Conservation (phyloP, 331 rosid species). For the Rosa hybrid region DNA sequence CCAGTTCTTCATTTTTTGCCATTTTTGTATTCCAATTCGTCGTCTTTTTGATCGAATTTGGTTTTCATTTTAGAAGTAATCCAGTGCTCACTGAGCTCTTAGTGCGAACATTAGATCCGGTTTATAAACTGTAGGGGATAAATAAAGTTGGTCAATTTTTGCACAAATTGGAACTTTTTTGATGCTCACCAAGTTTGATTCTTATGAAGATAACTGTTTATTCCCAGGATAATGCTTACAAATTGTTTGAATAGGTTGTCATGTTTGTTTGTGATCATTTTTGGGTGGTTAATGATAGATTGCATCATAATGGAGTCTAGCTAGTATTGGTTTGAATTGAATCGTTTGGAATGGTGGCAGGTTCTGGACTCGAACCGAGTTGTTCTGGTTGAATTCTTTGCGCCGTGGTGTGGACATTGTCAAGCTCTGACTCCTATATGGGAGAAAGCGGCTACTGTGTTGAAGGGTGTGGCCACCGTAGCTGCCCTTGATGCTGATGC, state of each 20-base stretch:
- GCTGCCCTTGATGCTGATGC: slow-evolving; percentile 98
- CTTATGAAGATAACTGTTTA: background rate
- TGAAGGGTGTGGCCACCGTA: slow-evolving; percentile 90
- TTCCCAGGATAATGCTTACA: background rate
- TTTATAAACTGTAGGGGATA: background rate
- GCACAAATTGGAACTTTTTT: background rate
- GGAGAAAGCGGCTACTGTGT: slow-evolving; percentile 90
- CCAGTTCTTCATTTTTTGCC: background rate
- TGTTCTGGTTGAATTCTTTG: slow-evolving; percentile 94
- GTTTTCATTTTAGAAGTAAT: background rate
- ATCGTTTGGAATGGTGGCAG: slow-evolving; percentile 38
- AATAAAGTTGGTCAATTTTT: background rate
- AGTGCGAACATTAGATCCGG: slow-evolving; percentile 1
- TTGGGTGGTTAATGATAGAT: background rate
- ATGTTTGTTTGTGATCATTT: background rate
- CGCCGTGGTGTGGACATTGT: slow-evolving; percentile 99
- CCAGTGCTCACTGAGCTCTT: background rate
- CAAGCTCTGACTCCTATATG: slow-evolving; percentile 86
- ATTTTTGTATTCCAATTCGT: background rate
- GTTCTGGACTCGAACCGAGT: slow-evolving; percentile 90
- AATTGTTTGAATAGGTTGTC: background rate
- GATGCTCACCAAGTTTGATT: slow-evolving; percentile 1
- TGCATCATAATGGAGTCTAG: background rate
- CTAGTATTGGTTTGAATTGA: slow-evolving; percentile 9
- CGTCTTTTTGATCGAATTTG: background rate